phyloP scores from a whole-genome alignment of 495 filamentous ascomycete genomes.

The Neurospora intermedia region DNA sequence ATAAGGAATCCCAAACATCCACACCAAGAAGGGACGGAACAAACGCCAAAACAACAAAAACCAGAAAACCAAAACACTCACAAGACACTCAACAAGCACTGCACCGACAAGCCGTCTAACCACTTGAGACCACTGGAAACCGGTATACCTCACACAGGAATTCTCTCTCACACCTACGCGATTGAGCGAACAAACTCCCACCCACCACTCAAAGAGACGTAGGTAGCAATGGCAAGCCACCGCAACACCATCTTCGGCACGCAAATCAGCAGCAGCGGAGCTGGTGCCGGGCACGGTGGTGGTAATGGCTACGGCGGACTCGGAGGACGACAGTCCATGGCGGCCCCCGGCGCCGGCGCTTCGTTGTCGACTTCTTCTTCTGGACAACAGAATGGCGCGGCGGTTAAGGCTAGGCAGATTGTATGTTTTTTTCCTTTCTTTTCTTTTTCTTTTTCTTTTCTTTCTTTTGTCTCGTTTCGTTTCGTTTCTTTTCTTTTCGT shows the following conservation, averaged over 20 bases:
- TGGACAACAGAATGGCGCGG: background rate
- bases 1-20: too few species aligned
- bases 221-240: background rate
- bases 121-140: too few species aligned
- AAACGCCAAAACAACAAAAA: too few species aligned
- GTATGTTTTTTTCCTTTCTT: constrained; percentile 18
- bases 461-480: background rate
- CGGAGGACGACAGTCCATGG: constrained; percentile 13
- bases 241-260: background rate
- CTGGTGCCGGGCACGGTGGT: background rate
- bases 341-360: constrained; percentile 12
- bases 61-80: too few species aligned
- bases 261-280: background rate
- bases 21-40: too few species aligned
- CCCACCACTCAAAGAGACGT: too few species aligned
- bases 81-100: too few species aligned
- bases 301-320: background rate
- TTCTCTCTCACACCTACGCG: too few species aligned
- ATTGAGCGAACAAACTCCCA: too few species aligned
- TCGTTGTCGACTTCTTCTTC: background rate
- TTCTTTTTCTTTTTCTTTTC: background rate
- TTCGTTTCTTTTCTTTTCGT: too few species aligned
- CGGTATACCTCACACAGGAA: too few species aligned
- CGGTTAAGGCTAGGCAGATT: constrained; percentile 32
- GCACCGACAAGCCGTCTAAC: too few species aligned